Percentiles rank a stretch among this genome's conserved stretches.
These are phyloP conservation scores for Vachellia collinsii DNA, from an alignment of 306 rosid species.

Conservation along the genomic window DNA sequence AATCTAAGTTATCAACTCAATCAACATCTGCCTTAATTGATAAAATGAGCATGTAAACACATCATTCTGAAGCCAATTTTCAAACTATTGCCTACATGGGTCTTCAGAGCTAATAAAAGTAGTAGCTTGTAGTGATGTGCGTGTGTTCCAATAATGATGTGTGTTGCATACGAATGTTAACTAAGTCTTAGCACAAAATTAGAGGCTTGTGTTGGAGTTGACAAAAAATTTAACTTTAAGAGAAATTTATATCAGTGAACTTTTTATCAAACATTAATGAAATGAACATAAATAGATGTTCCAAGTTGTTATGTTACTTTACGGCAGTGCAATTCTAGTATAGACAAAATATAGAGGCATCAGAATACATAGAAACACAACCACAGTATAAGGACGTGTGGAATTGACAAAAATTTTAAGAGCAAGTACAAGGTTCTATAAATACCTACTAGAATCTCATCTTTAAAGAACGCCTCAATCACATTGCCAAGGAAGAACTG, in stretches of 20 bases:
- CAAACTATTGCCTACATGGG: neutral
- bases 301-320: constrained; percentile 4
- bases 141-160: neutral
- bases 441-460: constrained; percentile 78
- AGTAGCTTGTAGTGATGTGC: neutral
- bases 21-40: neutral
- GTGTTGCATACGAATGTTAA: neutral
- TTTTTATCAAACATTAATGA: neutral
- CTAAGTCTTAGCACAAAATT: neutral
- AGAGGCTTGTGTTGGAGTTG: constrained; percentile 9
- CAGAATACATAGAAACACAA: neutral
- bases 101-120: neutral
- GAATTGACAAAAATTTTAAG: constrained; percentile 11
- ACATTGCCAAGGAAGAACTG: constrained; percentile 62
- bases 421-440: constrained; percentile 25
- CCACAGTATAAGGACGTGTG: neutral
- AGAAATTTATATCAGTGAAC: neutral
- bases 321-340: neutral
- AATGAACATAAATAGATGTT: neutral
- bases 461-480: constrained; percentile 53
- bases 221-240: constrained; percentile 1
- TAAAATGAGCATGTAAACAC: neutral
- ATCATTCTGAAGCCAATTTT: neutral
- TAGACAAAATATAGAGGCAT: neutral
- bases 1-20: neutral